Evolutionary conservation across 805 yeast genomes (phyloP), one percentile per base, ranked within the genome.

Genomic region (Pichia eremophila): DNA sequence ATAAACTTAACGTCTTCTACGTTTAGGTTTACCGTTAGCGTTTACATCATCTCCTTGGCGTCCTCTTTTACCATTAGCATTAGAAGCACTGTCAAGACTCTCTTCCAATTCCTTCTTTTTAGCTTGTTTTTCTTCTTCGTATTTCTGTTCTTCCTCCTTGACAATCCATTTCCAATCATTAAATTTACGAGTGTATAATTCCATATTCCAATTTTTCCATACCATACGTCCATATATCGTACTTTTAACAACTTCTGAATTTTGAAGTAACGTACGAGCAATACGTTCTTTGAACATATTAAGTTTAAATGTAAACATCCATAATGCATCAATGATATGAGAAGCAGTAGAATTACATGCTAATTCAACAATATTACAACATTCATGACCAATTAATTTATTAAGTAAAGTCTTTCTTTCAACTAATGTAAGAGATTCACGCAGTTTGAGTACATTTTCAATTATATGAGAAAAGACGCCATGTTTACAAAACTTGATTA

Each of bases 181-280:
- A 62, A 81, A 77, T 65, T 81, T 81, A 60, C 95, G 74, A 11
- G 69, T 61, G 58, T 79, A 91, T 56, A 81, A 66, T 62, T 93
- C 98, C 82, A 91, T 75, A 31, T 76, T 68, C 97, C 97, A 93
- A 63, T 91, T 91, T 62, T 83, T 86, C 98, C 97, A 93, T 2
- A 93, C 98, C 57, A 80, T 74, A 60, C 83, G 78, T 35, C 99
- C 99, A 59, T 91, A 93, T 12, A 71, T 76, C 60, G 95, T 85
- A 51, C 82, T 87, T 68, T 93, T 89, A 40, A 93, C 84, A 51
- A 74, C 72, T 37, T 78, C 83, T 38, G 81, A 75, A 40, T 81
- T 75, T 17, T 69, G 73, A 28, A 69, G 58, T 50, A 91, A 67
- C 50, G 81, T 82, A 25, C 74, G 73, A 0, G 95, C 96, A 51